Conservation (phyloP, 139 green algal genomes). For the Volvox africanus region DNA sequence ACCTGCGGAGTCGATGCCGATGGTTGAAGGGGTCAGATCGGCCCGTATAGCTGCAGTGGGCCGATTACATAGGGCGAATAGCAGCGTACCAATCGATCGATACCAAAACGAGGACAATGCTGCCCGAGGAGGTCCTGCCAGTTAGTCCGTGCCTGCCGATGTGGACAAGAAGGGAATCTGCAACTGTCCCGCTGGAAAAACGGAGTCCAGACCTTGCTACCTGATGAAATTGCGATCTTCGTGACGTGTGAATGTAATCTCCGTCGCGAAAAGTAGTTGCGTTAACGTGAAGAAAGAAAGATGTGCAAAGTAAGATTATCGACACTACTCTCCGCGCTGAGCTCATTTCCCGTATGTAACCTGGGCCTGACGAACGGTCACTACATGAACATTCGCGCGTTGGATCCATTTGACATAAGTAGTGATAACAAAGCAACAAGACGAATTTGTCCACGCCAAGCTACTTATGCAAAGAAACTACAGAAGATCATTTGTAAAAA, state of each 20-base stretch:
- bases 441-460: too few relatives aligned
- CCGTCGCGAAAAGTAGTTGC: constrained; percentile 48
- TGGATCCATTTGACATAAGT: background rate
- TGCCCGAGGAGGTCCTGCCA: constrained; percentile 65
- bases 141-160: constrained; percentile 51
- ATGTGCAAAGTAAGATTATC: background rate
- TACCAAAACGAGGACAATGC: constrained; percentile 58
- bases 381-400: background rate
- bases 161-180: background rate
- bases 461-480: too few relatives aligned
- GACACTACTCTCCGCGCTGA: background rate
- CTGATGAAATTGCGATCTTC: constrained; percentile 59
- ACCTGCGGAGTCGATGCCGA: constrained; percentile 32
- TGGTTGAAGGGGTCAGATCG: constrained; percentile 1
- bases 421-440: background rate
- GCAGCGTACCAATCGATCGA: constrained; percentile 46
- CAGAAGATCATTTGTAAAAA: too few relatives aligned
- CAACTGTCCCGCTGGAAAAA: background rate
- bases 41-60: background rate
- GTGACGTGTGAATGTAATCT: constrained; percentile 60
- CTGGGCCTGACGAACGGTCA: background rate
- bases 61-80: background rate
- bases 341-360: background rate
- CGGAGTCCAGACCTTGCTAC: background rate
- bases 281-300: background rate